phyloP scores from a whole-genome alignment of 176 grass and related monocot genomes.

The Oryza officinalis region DNA sequence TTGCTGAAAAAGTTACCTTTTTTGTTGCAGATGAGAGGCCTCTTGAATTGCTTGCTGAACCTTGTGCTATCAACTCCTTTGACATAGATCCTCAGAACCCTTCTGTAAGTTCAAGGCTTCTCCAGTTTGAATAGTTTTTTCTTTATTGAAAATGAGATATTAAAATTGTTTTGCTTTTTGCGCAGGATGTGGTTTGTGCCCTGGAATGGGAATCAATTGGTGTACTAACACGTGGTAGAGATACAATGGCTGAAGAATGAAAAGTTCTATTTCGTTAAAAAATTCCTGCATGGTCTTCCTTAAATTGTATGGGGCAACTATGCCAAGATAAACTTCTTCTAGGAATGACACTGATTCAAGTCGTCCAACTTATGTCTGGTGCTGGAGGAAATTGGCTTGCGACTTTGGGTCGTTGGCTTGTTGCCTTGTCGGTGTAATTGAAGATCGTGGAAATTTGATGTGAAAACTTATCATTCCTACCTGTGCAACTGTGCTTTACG shows the following conservation, averaged over 20 bases:
- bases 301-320: not conserved
- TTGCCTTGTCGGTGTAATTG: not conserved
- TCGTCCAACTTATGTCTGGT: not conserved
- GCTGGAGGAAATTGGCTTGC: not conserved
- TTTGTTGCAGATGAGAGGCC: slow-evolving; percentile 66
- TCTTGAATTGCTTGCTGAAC: slow-evolving; percentile 62
- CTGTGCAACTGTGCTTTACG: not conserved
- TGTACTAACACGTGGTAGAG: slow-evolving; percentile 71
- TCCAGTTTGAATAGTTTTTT: not conserved
- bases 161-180: slow-evolving; percentile 19
- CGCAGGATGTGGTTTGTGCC: slow-evolving; percentile 79
- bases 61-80: slow-evolving; percentile 88
- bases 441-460: not conserved
- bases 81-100: slow-evolving; percentile 91
- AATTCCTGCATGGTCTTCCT: not conserved
- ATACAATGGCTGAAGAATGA: slow-evolving; percentile 51
- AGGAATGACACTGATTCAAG: not conserved
- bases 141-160: not conserved
- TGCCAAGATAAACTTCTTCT: not conserved
- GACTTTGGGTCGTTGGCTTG: not conserved
- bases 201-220: slow-evolving; percentile 92
- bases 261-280: not conserved
- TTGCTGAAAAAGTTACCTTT: not conserved
- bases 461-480: not conserved
- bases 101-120: slow-evolving; percentile 56